Evolutionary conservation across 2,329 filamentous ascomycete genomes (phyloP).

Genomic region (Trichoderma cornu-damae): DNA sequence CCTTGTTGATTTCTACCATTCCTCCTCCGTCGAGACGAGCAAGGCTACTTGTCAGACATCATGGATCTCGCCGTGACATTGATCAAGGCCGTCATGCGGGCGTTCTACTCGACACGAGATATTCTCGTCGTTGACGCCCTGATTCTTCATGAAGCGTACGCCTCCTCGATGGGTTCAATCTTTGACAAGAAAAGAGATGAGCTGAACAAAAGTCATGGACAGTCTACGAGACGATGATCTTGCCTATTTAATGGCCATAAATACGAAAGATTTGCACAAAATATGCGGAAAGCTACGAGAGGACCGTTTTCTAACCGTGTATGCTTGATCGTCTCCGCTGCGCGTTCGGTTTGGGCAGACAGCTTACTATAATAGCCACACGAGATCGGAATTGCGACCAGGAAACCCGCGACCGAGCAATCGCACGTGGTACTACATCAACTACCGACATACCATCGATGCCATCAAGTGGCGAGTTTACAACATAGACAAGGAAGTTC

Average conservation of each 20-base stretch:
- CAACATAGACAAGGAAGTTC: constrained; percentile 80
- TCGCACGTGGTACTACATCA: constrained; percentile 94
- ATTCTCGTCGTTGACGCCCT: constrained; percentile 82
- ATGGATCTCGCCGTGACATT: constrained; percentile 65
- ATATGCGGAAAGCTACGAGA: constrained; percentile 79
- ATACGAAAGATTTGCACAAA: constrained; percentile 87
- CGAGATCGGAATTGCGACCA: constrained; percentile 67
- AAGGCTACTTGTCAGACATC: constrained; percentile 2
- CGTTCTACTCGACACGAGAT: constrained; percentile 81
- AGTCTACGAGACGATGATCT: constrained; percentile 84
- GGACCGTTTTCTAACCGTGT: constrained; percentile 79
- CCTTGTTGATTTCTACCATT: not conserved
- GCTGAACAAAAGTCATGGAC: constrained; percentile 56
- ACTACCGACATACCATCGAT: constrained; percentile 90
- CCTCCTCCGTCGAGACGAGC: not conserved
- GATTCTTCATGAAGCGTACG: constrained; percentile 74
- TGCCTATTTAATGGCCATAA: constrained; percentile 79
- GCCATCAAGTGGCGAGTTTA: constrained; percentile 94
- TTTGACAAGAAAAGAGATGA: constrained; percentile 51
- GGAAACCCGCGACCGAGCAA: constrained; percentile 77
- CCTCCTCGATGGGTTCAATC: not conserved
- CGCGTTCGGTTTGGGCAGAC: not conserved
- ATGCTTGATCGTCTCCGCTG: constrained; percentile 33
- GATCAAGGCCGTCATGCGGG: constrained; percentile 77
- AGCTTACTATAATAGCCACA: constrained; percentile 52